Evolutionary conservation across 2,329 filamentous ascomycete species (phyloP).

Genomic region (Emmonsiellopsis sp.): DNA sequence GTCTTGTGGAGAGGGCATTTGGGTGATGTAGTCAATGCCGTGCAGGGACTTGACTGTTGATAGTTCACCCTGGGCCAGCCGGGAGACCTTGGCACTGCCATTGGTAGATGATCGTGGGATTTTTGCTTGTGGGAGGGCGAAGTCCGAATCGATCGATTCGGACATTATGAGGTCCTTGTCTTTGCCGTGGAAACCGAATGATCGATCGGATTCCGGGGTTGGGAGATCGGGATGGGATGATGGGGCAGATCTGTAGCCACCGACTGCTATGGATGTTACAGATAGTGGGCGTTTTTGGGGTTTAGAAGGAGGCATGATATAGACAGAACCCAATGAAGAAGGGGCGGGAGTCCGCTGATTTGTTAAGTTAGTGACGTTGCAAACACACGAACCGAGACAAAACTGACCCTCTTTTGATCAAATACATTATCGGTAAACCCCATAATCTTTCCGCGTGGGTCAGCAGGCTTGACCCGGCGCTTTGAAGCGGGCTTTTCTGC

Average conservation of each 20-base stretch:
- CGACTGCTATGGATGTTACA: background rate
- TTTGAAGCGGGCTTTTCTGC: constrained; percentile 25
- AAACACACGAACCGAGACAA: background rate
- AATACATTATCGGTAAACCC: constrained; percentile 32
- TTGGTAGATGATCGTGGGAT: background rate
- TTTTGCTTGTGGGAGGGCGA: background rate
- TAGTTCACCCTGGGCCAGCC: background rate
- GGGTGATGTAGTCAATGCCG: constrained; percentile 13
- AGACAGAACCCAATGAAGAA: constrained; percentile 2
- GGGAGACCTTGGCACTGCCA: background rate
- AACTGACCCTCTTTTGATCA: constrained; percentile 24
- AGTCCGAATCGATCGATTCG: background rate
- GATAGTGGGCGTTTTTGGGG: constrained; percentile 9
- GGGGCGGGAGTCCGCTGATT: constrained; percentile 8
- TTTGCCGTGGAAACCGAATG: background rate
- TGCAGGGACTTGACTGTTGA: constrained; percentile 9
- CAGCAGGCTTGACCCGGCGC: constrained; percentile 23
- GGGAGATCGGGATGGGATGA: background rate
- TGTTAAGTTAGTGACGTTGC: background rate
- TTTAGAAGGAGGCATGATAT: constrained; percentile 3
- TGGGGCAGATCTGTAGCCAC: background rate
- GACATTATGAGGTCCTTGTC: background rate
- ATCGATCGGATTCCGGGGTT: constrained; percentile 3
- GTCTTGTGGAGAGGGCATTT: constrained; percentile 8
- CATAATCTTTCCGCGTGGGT: constrained; percentile 24